Evolutionary conservation across 352 stramenopile species (phyloP).

Genomic region (Elongisporangium anandrum): DNA sequence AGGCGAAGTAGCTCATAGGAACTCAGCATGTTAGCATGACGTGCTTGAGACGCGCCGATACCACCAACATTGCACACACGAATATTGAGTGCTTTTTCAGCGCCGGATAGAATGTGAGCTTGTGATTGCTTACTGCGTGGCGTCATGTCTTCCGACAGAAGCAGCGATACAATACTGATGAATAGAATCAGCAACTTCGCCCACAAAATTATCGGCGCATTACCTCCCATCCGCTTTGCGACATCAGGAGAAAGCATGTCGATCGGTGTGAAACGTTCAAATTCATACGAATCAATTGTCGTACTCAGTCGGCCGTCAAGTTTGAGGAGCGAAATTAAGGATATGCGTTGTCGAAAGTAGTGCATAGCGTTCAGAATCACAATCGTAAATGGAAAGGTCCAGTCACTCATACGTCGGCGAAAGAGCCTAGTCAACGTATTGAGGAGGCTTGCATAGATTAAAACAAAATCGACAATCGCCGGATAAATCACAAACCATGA

Average conservation of each 20-base stretch:
- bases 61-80: too few relatives aligned
- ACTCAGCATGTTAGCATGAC: not conserved
- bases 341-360: conserved; percentile 6
- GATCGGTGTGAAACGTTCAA: conserved; percentile 3
- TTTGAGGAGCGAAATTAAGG: conserved; percentile 7
- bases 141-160: not conserved
- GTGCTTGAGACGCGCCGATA: too few relatives aligned
- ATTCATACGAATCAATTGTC: conserved; percentile 3
- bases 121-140: too few relatives aligned
- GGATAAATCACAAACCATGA: conserved; percentile 24
- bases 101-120: too few relatives aligned
- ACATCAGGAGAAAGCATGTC: conserved; percentile 12
- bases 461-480: conserved; percentile 13
- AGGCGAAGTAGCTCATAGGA: conserved; percentile 12
- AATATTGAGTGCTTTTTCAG: too few relatives aligned
- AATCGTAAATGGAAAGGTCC: conserved; percentile 12
- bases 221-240: conserved; percentile 14
- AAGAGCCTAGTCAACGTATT: conserved; percentile 12
- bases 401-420: conserved; percentile 12
- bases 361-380: conserved; percentile 14
- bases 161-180: conserved; percentile 8
- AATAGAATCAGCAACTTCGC: conserved; percentile 15
- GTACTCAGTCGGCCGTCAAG: conserved; percentile 11
- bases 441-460: conserved; percentile 19
- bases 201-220: conserved; percentile 10